A percentile compares a stretch with the other conserved stretches of the same genome.
phyloP scores from a whole-genome alignment of 2,329 filamentous ascomycete genomes.

The Sporothrix phasma region DNA sequence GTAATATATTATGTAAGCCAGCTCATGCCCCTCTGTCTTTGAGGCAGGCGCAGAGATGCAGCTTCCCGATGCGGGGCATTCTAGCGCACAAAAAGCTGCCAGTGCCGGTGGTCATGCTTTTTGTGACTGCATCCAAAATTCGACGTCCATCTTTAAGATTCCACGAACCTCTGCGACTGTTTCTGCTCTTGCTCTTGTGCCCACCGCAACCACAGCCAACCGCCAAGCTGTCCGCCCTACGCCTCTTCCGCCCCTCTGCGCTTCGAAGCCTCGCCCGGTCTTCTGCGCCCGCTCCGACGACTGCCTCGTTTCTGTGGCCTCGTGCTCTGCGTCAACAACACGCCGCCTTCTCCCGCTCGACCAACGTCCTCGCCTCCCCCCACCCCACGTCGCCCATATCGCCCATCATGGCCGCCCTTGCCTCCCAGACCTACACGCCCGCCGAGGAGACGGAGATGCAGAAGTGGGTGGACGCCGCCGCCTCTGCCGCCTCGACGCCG shows the following conservation, averaged over 20 bases:
- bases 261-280: constrained; percentile 26
- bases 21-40: not conserved
- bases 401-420: constrained; percentile 52
- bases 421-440: constrained; percentile 59
- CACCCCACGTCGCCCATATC: not conserved
- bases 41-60: not conserved
- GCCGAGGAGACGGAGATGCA: constrained; percentile 78
- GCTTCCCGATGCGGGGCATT: not conserved
- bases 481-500: constrained; percentile 43
- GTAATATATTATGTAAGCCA: not conserved
- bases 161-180: not conserved
- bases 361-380: not conserved
- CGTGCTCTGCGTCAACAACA: not conserved
- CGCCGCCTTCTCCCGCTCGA: too few species aligned
- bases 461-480: constrained; percentile 75
- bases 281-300: constrained; percentile 19
- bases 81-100: not conserved
- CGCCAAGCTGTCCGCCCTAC: constrained; percentile 38
- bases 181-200: too few species aligned
- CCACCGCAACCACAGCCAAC: not conserved
- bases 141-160: not conserved
- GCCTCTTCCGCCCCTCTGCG: constrained; percentile 26
- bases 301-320: not conserved
- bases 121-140: not conserved
- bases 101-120: too few species aligned